A percentile compares a stretch with the other conserved stretches of the same genome.
These are phyloP conservation scores for Vicia villosa DNA, from an alignment of 306 rosid species.

Conservation along the genomic window DNA sequence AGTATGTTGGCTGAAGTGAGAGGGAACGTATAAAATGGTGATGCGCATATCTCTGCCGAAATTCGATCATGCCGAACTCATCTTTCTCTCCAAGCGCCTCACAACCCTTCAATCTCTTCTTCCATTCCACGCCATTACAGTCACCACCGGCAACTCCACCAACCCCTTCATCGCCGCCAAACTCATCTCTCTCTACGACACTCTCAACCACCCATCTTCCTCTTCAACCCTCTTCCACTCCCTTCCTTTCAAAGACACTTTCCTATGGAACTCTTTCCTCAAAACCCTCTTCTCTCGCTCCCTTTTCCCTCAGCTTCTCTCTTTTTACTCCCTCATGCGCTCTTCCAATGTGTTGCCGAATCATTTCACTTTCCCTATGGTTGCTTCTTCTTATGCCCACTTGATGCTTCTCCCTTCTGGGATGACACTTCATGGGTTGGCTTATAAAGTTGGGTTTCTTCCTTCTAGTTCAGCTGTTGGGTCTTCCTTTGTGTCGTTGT, in stretches of 20 bases:
- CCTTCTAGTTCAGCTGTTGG: slow-evolving; percentile 50
- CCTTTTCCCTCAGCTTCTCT: slow-evolving; percentile 40
- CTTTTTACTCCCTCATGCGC: slow-evolving; percentile 61
- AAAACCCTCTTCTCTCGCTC: slow-evolving; percentile 69
- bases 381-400: slow-evolving; percentile 59
- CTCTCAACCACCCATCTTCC: slow-evolving; percentile 43
- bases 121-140: slow-evolving; percentile 57
- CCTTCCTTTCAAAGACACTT: slow-evolving; percentile 52
- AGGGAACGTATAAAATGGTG: background rate
- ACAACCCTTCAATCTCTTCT: slow-evolving; percentile 52
- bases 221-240: slow-evolving; percentile 52
- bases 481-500: slow-evolving; percentile 65
- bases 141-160: slow-evolving; percentile 75
- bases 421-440: slow-evolving; percentile 57
- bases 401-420: slow-evolving; percentile 44
- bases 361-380: slow-evolving; percentile 68
- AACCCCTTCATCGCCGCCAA: slow-evolving; percentile 71
- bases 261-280: slow-evolving; percentile 78
- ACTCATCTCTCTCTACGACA: slow-evolving; percentile 67
- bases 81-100: slow-evolving; percentile 47
- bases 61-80: slow-evolving; percentile 26
- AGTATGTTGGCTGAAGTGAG: background rate
- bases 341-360: slow-evolving; percentile 44
- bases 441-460: slow-evolving; percentile 54
- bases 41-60: background rate